phyloP scores from a whole-genome alignment of 179 eudicot genomes.

The Gypsophila paniculata region DNA sequence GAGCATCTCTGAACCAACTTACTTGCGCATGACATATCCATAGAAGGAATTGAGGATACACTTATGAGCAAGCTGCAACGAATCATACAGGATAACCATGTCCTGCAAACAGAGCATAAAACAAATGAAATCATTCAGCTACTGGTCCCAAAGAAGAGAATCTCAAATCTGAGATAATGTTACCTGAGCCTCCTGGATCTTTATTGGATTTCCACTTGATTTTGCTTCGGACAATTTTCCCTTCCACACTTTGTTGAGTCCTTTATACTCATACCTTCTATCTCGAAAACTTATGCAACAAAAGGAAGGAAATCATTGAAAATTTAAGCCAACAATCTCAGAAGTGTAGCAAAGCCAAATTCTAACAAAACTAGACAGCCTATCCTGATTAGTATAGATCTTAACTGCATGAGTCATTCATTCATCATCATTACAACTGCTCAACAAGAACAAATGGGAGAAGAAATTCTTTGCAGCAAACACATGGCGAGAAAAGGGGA shows the following conservation, averaged over 20 bases:
- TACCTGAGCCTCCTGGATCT: conserved; percentile 98
- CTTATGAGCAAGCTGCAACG: conserved; percentile 96
- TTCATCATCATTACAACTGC: background rate
- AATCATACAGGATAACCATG: conserved; percentile 92
- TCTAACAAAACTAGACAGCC: conserved; percentile 9
- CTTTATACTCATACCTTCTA: conserved; percentile 95
- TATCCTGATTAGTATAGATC: conserved; percentile 1
- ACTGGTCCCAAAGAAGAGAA: conserved; percentile 3
- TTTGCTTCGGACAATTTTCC: conserved; percentile 92
- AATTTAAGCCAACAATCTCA: conserved; percentile 12
- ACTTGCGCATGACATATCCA: conserved; percentile 99
- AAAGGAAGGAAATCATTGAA: conserved; percentile 15
- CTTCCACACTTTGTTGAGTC: conserved; percentile 97
- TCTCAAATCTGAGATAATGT: conserved; percentile 6
- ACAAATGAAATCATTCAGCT: background rate
- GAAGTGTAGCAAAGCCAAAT: background rate
- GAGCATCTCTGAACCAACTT: conserved; percentile 25
- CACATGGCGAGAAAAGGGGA: background rate
- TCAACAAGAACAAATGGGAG: conserved; percentile 11
- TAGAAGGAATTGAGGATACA: conserved; percentile 97
- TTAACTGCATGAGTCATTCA: background rate
- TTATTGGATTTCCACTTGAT: conserved; percentile 83
- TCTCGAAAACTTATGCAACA: conserved; percentile 75
- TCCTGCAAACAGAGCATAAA: conserved; percentile 49
- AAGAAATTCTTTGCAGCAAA: background rate